Conservation (phyloP, 768 basidiomycete genomes). For the Mycena metata region DNA sequence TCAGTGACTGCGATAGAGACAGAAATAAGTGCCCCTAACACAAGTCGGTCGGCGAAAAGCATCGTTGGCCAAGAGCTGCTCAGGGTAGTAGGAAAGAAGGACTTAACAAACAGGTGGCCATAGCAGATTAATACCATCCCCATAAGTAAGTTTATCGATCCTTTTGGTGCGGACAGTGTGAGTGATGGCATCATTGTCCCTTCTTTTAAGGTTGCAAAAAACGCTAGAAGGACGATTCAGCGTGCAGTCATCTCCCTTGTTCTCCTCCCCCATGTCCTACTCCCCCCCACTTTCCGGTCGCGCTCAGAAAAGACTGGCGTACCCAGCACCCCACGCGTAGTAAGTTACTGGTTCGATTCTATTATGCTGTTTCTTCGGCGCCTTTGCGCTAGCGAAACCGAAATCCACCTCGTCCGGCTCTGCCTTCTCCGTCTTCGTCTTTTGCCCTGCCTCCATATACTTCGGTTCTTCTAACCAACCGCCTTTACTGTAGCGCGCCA, state of each 20-base stretch:
- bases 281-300: constrained; percentile 25
- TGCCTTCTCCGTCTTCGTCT: too few species aligned
- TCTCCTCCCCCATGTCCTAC: constrained; percentile 12
- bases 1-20: neutral
- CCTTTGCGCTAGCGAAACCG: too few species aligned
- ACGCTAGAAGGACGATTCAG: too few species aligned
- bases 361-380: too few species aligned
- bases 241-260: neutral
- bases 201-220: constrained; percentile 1
- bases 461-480: neutral
- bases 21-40: neutral
- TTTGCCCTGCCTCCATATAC: too few species aligned
- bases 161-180: neutral
- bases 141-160: neutral
- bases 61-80: neutral
- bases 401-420: too few species aligned
- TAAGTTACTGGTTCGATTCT: constrained; percentile 21
- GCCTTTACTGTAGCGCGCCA: constrained; percentile 7
- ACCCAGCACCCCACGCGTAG: constrained; percentile 36
- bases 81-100: neutral
- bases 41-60: neutral
- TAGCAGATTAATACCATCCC: neutral
- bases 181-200: neutral
- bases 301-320: constrained; percentile 26
- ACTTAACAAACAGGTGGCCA: neutral